A percentile compares a stretch with the other conserved stretches of the same genome.
phyloP scores from a whole-genome alignment of 2,329 filamentous ascomycete species.

The Trichoderma sp. region DNA sequence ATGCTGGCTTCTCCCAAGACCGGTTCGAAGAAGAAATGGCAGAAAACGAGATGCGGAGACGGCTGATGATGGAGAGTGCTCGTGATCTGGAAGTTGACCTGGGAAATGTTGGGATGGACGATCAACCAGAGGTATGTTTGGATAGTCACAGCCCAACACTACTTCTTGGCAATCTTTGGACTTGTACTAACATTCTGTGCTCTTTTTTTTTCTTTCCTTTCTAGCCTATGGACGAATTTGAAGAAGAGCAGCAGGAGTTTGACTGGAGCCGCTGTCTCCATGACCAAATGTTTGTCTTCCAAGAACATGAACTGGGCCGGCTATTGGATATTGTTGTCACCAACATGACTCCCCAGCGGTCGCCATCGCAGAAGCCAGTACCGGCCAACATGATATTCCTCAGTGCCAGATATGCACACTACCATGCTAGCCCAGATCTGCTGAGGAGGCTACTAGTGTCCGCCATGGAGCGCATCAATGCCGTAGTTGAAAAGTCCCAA shows the following conservation, averaged over 20 bases:
- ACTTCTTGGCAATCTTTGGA: not conserved
- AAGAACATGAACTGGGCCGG: conserved; percentile 86
- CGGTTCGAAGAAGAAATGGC: conserved; percentile 96
- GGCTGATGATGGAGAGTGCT: conserved; percentile 99
- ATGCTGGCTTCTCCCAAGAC: conserved; percentile 86
- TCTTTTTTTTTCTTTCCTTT: not conserved
- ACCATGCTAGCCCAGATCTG: conserved; percentile 86
- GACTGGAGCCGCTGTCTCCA: conserved; percentile 93
- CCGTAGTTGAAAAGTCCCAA: conserved; percentile 91
- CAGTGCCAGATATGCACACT: conserved; percentile 93
- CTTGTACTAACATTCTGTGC: not conserved
- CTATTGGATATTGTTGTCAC: conserved; percentile 97
- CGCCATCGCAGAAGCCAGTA: conserved; percentile 94
- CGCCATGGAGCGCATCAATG: conserved; percentile 95
- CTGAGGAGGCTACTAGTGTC: conserved; percentile 77
- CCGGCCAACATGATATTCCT: conserved; percentile 97
- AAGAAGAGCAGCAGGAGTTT: conserved; percentile 90
- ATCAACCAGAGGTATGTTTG: conserved; percentile 78
- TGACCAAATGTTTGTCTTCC: conserved; percentile 99
- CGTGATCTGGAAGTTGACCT: conserved; percentile 95
- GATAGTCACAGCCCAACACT: not conserved
- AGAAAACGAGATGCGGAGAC: conserved; percentile 89
- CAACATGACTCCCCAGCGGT: conserved; percentile 95
- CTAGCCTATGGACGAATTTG: conserved; percentile 73
- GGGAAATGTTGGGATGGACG: conserved; percentile 92